Evolutionary conservation across 1,284 basidiomycete genomes (phyloP).

Genomic region (Lentinus polychrous): DNA sequence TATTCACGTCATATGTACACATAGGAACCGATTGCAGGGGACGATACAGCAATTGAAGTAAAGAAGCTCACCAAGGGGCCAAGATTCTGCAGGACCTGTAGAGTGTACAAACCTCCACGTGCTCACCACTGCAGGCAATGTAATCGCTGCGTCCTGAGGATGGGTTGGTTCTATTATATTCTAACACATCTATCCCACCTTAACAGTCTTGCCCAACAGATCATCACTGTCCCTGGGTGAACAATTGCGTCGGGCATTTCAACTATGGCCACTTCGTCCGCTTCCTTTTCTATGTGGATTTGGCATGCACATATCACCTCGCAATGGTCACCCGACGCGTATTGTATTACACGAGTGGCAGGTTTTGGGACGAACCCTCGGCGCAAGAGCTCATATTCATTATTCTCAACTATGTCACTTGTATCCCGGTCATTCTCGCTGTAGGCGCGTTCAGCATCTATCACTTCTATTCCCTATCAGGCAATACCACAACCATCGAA

Average conservation of each 20-base stretch:
- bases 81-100: conserved; percentile 78
- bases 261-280: conserved; percentile 91
- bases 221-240: conserved; percentile 91
- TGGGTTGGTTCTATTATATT: conserved; percentile 43
- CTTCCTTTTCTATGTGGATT: conserved; percentile 87
- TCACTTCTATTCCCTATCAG: conserved; percentile 76
- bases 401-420: conserved; percentile 82
- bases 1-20: conserved; percentile 5
- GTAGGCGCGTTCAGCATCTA: conserved; percentile 89
- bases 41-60: conserved; percentile 73
- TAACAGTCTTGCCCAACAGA: conserved; percentile 35
- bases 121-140: conserved; percentile 90
- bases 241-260: conserved; percentile 85
- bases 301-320: conserved; percentile 82
- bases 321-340: conserved; percentile 70
- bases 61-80: conserved; percentile 78
- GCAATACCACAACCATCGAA: conserved; percentile 94
- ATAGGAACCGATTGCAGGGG: conserved; percentile 70
- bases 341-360: conserved; percentile 22
- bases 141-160: conserved; percentile 74
- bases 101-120: conserved; percentile 65
- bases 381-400: conserved; percentile 74
- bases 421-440: conserved; percentile 77
- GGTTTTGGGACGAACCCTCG: conserved; percentile 59
- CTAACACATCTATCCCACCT: conserved; percentile 8